Evolutionary conservation across 2,329 filamentous ascomycete species (phyloP), one percentile per base, ranked within the genome.

Genomic region (Thelonectria olida): DNA sequence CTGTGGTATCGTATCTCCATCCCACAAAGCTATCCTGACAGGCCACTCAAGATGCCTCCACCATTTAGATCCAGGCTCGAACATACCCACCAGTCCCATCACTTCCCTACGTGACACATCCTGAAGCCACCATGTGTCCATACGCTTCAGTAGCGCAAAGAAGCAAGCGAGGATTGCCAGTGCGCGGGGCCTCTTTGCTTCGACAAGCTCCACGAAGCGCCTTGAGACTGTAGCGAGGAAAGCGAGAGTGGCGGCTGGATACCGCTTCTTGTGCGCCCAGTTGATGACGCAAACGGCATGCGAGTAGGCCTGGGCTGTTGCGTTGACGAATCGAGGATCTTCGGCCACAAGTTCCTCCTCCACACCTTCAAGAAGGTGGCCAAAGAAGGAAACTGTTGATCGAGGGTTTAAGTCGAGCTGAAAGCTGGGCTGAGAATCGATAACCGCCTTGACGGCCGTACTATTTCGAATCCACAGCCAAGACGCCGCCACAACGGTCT

Each of bases 111-210:
- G 83, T 7, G 88, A 85, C 69, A 90, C 88, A 38, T 89, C 88
- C 19, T 87, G 82, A 25, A 92, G 78, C 90, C 90, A 92, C 90
- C 90, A 92, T 15, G 88, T 75, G 62, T 89, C 85, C 63, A 90
- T 79, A 31, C 83, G 82, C 70, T 88, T 88, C 47, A 91, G 79
- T 36, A 90, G 77, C 25, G 87, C 88, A 68, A 90, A 90, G 73
- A 90, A 91, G 72, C 86, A 88, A 7, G 88, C 88, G 2, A 90
- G 81, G 34, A 90, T 87, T 28, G 85, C 83, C 25, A 91, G 79
- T 2, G 88, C 87, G 12, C 88, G 85, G 1, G 88, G 88, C 12
- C 85, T 82, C 58, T 85, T 83, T 54, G 82, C 79, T 62, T 85
- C 83, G 12, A 92, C 80, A 27, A 87, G 81, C 57, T 87, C 87